phyloP scores from a whole-genome alignment of 352 stramenopile genomes.

The Phytopythium litorale region DNA sequence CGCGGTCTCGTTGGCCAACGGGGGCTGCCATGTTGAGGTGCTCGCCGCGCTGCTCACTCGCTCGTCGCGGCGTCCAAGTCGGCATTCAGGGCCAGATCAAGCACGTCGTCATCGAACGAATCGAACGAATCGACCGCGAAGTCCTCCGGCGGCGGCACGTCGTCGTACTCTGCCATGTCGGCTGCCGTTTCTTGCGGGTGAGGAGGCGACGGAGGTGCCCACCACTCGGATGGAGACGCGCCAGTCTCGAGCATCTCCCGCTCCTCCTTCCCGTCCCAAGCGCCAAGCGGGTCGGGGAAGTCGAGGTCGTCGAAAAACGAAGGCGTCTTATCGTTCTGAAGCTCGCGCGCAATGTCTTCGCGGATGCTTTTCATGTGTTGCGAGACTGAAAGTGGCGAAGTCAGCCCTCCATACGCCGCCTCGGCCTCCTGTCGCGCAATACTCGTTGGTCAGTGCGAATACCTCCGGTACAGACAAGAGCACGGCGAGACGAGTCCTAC shows the following conservation, averaged over 20 bases:
- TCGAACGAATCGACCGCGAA: constrained; percentile 14
- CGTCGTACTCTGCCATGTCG: constrained; percentile 14
- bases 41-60: constrained; percentile 11
- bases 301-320: constrained; percentile 49
- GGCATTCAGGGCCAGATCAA: constrained; percentile 24
- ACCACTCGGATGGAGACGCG: constrained; percentile 47
- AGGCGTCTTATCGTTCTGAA: constrained; percentile 38
- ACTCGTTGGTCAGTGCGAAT: background rate
- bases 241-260: constrained; percentile 35
- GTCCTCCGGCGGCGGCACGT: constrained; percentile 41
- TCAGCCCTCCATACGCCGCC: constrained; percentile 60
- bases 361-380: constrained; percentile 40
- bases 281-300: constrained; percentile 15
- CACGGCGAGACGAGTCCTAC: background rate
- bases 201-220: constrained; percentile 21
- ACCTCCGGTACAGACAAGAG: background rate
- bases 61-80: constrained; percentile 37
- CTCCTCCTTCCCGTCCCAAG: constrained; percentile 36
- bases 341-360: constrained; percentile 48
- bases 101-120: constrained; percentile 13
- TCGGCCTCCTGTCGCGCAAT: constrained; percentile 59
- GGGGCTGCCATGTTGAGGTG: background rate
- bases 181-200: constrained; percentile 6
- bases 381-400: constrained; percentile 24
- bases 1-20: background rate